Base-by-base conservation (phyloP, 306 rosid species). In the Canavalia ensiformis region DNA sequence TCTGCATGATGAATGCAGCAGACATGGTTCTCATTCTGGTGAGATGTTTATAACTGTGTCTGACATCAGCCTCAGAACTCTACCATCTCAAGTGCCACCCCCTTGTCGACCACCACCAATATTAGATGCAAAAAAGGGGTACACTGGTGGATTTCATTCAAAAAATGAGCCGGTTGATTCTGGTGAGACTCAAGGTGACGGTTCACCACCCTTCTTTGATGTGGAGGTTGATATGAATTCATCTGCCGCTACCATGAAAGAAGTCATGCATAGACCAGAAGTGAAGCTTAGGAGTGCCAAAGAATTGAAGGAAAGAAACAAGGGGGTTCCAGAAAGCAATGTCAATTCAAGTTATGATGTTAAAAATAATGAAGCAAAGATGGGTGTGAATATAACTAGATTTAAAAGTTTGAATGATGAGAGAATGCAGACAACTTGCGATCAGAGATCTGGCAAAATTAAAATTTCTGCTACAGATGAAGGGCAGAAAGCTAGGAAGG, bases 31-130 rank as follows among this genome's bases (percentile, higher is more conserved):
- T 84, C 73, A 34, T 72, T 76, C 88, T 31, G 39, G 69, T 50
- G 90, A 81, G 88, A 72, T 49, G 8, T 95, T 95, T 71, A 34
- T 93, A 68, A 82, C 93, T 54, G 86, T 95, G 70, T 81, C 98
- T 55, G 94, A 90, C 52, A 90, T 95, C 78, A 90, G 86, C 80
- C 99, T 95, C 62, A 89, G 93, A 86, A 95, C 98, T 44, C 85
- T 69, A 79, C 97, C 98, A 39, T 89, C 91, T 60, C 87, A 76
- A 46, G 82, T 95, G 84, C 98, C 98, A n/a, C 99, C 99, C 10
- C 99, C 99, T 31, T 79, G 93, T 75, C 92, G 98, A 30, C 96
- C 90, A 13, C 99, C 99, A 0, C 98, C 99, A 54, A 52, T 35
- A 50, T 72, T 87, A 71, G 94, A 88, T 79, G 83, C 57, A 37